phyloP scores from a whole-genome alignment of 345 rosid genomes.

The Euphorbia lathyris region DNA sequence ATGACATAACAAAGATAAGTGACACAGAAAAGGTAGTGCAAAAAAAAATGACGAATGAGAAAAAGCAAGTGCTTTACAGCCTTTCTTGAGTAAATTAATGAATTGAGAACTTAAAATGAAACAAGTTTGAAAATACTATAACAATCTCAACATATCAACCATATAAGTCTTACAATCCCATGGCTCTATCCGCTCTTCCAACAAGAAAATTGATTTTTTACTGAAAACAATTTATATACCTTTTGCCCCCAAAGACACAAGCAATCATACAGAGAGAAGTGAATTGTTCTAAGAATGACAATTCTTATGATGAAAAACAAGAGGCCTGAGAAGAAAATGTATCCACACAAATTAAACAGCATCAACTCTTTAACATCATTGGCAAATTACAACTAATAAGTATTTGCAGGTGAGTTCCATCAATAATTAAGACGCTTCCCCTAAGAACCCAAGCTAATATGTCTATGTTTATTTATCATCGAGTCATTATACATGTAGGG shows the following conservation, averaged over 20 bases:
- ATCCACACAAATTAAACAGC: not conserved
- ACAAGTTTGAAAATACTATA: not conserved
- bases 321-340: not conserved
- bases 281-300: not conserved
- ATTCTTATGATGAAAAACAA: too few relatives aligned
- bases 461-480: not conserved
- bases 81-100: not conserved
- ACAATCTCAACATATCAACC: not conserved
- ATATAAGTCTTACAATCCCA: not conserved
- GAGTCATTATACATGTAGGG: not conserved
- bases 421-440: not conserved
- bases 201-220: not conserved
- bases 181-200: not conserved
- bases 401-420: not conserved
- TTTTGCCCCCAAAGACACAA: not conserved
- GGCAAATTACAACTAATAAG: not conserved
- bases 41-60: not conserved
- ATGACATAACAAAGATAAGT: conserved; percentile 13
- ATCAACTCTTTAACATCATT: not conserved
- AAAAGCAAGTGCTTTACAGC: not conserved
- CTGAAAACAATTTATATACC: not conserved
- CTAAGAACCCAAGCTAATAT: not conserved
- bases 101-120: not conserved
- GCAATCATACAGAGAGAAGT: not conserved
- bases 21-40: not conserved